Evolutionary conservation across 768 basidiomycete species (phyloP).

Genomic region (Chlorophyllum brunneum): DNA sequence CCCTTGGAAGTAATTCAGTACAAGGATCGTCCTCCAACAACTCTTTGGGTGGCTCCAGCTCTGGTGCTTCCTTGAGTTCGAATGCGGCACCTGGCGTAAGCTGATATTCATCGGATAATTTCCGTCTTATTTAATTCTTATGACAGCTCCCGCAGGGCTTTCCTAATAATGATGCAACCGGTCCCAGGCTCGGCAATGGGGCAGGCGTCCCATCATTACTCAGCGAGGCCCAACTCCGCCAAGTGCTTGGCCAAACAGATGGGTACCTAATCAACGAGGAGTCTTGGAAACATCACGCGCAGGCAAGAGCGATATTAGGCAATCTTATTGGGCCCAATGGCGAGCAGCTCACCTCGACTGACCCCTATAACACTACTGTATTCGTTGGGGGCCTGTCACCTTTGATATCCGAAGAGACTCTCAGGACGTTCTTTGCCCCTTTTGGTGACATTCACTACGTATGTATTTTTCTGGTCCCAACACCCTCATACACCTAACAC

Average conservation of each 20-base stretch:
- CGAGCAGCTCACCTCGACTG: constrained; percentile 81
- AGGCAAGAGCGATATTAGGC: constrained; percentile 77
- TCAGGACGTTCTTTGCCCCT: constrained; percentile 88
- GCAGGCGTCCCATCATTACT: constrained; percentile 34
- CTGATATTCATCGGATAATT: background rate
- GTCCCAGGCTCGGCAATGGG: constrained; percentile 26
- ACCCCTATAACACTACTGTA: constrained; percentile 95
- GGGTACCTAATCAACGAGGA: constrained; percentile 52
- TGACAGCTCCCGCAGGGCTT: constrained; percentile 20
- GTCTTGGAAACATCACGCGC: constrained; percentile 82
- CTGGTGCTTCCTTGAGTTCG: constrained; percentile 50
- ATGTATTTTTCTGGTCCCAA: too few species aligned
- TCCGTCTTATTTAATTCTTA: background rate
- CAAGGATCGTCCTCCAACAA: constrained; percentile 42
- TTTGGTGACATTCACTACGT: constrained; percentile 94
- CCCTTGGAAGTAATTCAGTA: constrained; percentile 32
- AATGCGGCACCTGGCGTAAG: constrained; percentile 34
- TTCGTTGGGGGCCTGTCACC: constrained; percentile 91
- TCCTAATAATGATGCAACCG: constrained; percentile 42
- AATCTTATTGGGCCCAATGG: constrained; percentile 85
- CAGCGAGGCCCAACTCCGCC: constrained; percentile 36
- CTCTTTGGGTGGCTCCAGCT: constrained; percentile 48
- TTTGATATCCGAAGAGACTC: constrained; percentile 85
- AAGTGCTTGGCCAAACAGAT: constrained; percentile 25
- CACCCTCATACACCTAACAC: too few species aligned